Evolutionary conservation across 2,329 filamentous ascomycete species (phyloP).

Genomic region (Thelonectria discophora): DNA sequence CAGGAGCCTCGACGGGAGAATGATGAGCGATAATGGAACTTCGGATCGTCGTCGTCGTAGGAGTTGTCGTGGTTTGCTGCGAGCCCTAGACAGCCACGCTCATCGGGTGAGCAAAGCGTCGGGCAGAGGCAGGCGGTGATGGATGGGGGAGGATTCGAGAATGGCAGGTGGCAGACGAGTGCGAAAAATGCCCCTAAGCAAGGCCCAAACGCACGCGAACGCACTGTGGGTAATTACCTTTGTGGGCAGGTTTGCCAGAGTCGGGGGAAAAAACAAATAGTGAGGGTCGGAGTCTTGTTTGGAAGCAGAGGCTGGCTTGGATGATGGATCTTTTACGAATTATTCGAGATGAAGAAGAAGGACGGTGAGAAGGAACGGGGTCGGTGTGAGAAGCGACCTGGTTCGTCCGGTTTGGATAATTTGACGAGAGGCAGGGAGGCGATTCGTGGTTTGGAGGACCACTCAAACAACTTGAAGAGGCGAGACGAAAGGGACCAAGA

Average conservation of each 20-base stretch:
- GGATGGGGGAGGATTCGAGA: constrained; percentile 24
- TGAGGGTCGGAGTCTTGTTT: constrained; percentile 40
- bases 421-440: constrained; percentile 27
- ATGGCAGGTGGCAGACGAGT: constrained; percentile 34
- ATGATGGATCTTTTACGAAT: neutral
- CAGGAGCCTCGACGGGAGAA: constrained; percentile 14
- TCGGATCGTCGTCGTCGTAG: neutral
- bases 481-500: constrained; percentile 19
- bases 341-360: constrained; percentile 6
- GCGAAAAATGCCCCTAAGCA: constrained; percentile 35
- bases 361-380: constrained; percentile 10
- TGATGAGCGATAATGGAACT: neutral
- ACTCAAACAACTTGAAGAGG: constrained; percentile 24
- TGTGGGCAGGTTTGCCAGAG: constrained; percentile 36
- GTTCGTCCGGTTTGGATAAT: constrained; percentile 16
- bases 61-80: constrained; percentile 4
- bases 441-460: constrained; percentile 22
- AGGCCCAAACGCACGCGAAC: constrained; percentile 23
- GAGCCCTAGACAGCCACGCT: constrained; percentile 23
- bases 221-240: constrained; percentile 34
- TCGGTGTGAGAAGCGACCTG: constrained; percentile 17
- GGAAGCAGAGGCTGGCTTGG: constrained; percentile 17
- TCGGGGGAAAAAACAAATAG: constrained; percentile 28
- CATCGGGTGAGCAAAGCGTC: constrained; percentile 25
- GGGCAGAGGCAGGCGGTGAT: constrained; percentile 31